A percentile compares a stretch with the other conserved stretches of the same genome.
Conservation (phyloP, 2,329 filamentous ascomycete species). For the Arthrobotrys iridis region DNA sequence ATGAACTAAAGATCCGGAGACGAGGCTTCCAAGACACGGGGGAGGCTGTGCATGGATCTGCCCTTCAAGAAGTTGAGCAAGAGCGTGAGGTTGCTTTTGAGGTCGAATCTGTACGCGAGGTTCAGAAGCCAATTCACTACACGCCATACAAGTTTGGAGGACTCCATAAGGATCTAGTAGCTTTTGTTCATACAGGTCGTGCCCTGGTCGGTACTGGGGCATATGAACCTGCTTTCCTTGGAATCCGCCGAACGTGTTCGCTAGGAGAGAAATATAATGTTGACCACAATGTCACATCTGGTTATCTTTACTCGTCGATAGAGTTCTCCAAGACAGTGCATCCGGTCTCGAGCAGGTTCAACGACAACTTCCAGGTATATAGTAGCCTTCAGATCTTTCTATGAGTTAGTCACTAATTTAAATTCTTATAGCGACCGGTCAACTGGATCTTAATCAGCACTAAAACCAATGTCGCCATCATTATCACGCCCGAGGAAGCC, state of each 20-base stretch:
- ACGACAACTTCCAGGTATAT: constrained; percentile 63
- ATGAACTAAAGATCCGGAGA: constrained; percentile 60
- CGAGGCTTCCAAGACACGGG: constrained; percentile 63
- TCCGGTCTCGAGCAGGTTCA: constrained; percentile 58
- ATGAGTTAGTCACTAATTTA: constrained; percentile 43
- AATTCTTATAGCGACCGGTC: constrained; percentile 63
- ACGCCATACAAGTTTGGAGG: constrained; percentile 63
- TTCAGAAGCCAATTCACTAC: constrained; percentile 64
- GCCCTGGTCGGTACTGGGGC: constrained; percentile 61
- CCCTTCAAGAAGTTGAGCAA: constrained; percentile 70
- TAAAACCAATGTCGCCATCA: constrained; percentile 64
- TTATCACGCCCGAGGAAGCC: constrained; percentile 73
- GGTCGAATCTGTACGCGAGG: constrained; percentile 69
- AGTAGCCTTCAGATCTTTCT: constrained; percentile 55
- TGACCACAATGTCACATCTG: constrained; percentile 61
- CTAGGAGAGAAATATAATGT: constrained; percentile 59
- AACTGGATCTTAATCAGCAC: constrained; percentile 72
- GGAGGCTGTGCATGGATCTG: constrained; percentile 64
- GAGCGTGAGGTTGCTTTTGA: constrained; percentile 71
- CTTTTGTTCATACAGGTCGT: constrained; percentile 65
- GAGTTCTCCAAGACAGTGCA: constrained; percentile 67
- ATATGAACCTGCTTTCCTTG: constrained; percentile 63
- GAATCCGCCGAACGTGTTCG: constrained; percentile 31
- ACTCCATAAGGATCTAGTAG: constrained; percentile 65
- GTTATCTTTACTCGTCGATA: constrained; percentile 61